Evolutionary conservation across 495 filamentous ascomycete species (phyloP).

Genomic region (Daldinia loculata): DNA sequence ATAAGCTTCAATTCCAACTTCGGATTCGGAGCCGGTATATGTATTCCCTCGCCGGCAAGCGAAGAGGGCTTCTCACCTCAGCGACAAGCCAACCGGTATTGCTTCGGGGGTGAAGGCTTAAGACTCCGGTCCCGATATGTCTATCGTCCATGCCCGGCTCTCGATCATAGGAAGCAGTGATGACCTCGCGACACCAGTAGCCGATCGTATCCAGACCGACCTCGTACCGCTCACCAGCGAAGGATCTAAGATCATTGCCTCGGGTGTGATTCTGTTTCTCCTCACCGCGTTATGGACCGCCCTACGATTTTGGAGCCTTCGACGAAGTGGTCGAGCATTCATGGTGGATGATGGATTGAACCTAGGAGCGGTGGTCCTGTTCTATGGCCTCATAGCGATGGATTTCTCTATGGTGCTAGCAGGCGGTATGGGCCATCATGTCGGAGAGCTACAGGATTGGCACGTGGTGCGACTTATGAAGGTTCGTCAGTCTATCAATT

Average conservation of each 20-base stretch:
- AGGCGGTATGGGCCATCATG: conserved; percentile 35
- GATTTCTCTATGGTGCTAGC: conserved; percentile 31
- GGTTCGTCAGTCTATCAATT: conserved; percentile 17
- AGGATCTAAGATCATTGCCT: conserved; percentile 27
- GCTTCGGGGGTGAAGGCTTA: conserved; percentile 12
- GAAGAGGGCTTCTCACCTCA: conserved; percentile 20
- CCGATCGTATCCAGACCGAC: conserved; percentile 23
- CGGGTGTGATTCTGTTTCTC: conserved; percentile 18
- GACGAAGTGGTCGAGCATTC: conserved; percentile 25
- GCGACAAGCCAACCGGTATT: conserved; percentile 11
- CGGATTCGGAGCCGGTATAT: conserved; percentile 12
- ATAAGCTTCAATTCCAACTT: neutral
- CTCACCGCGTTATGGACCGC: conserved; percentile 35
- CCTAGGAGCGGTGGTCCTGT: conserved; percentile 29
- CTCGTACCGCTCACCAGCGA: conserved; percentile 29
- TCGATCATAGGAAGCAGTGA: conserved; percentile 10
- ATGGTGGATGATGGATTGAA: conserved; percentile 32
- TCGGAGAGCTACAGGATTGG: conserved; percentile 27
- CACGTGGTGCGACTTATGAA: conserved; percentile 35
- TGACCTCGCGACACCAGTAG: conserved; percentile 6
- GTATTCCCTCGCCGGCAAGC: conserved; percentile 9
- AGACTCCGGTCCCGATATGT: conserved; percentile 28
- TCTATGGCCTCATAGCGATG: conserved; percentile 28
- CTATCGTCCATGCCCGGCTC: conserved; percentile 22
- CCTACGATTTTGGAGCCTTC: conserved; percentile 35